These are phyloP conservation scores for Exophiala spinifera DNA, from an alignment of 2,329 filamentous ascomycete species.

Conservation along the genomic window DNA sequence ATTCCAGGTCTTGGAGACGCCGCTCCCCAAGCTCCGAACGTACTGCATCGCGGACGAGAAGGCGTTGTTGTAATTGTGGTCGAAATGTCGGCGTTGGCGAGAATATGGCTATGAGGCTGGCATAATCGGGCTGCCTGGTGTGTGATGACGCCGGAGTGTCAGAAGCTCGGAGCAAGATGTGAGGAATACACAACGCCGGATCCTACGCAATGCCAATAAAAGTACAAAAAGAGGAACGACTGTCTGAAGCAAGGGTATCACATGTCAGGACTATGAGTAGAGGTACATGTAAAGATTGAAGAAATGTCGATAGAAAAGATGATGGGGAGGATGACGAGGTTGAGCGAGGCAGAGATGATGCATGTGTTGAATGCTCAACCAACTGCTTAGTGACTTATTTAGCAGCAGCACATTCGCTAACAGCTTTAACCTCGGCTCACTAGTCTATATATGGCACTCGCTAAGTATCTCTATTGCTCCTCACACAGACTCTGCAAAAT, in stretches of 20 bases:
- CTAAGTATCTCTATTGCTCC: neutral
- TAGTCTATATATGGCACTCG: neutral
- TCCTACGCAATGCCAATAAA: neutral
- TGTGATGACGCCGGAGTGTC: neutral
- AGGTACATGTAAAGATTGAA: neutral
- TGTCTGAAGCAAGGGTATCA: neutral
- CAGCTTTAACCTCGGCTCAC: neutral
- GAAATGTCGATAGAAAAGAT: neutral
- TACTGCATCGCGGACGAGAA: slow-evolving; percentile 71
- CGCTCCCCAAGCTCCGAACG: slow-evolving; percentile 91
- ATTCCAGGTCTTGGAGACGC: slow-evolving; percentile 98
- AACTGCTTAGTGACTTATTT: slow-evolving; percentile 15
- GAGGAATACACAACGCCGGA: neutral
- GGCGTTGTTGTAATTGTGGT: neutral
- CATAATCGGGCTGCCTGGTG: neutral
- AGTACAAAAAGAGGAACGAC: neutral
- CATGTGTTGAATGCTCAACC: slow-evolving; percentile 2
- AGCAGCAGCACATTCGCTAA: neutral
- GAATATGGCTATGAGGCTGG: neutral
- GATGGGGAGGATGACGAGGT: neutral
- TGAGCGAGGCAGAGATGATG: neutral
- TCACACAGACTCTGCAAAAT: neutral
- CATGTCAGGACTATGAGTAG: neutral
- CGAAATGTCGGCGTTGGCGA: too few species aligned
- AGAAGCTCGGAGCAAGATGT: neutral